Base-by-base conservation (phyloP, 1,284 basidiomycete genomes). In the Melampsora americana region DNA sequence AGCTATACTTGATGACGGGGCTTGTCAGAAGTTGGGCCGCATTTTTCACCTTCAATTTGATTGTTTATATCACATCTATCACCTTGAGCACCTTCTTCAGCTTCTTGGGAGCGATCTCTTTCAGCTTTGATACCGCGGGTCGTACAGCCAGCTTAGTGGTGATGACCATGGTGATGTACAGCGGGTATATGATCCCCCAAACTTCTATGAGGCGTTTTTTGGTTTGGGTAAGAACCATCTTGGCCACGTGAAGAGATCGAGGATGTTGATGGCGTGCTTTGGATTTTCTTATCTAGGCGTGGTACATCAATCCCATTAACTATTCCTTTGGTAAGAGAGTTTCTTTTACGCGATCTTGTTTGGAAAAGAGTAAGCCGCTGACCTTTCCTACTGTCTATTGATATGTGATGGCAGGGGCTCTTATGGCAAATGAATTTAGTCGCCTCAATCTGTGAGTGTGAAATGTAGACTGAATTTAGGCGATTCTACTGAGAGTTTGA, bases 251-350 rank as follows among this genome's bases (percentile, higher is more conserved):
- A 56, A 56, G 28, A n/a, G 23, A 23, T 23, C 5, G 53, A 23
- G 14, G 28, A 53, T 28, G 89, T 9, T 86, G 86, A 78, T n/a
- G n/a, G n/a, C 85, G 87, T 77, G 93, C 94, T 92, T 90, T 92
- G 82, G 85, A 90, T 66, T 95, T 92, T 92, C 82, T 93, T 23
- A 92, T 91, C 85, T 93, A 92, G 92, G 88, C 92, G 61, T 82
- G 78, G 79, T 68, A 73, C 78, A 83, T 92, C 78, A 77, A 79
- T 69, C 81, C 82, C 11, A 81, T 92, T 61, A 84, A 88, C 18
- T 95, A 92, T 84, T 90, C 39, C 14, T 62, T 46, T 5, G 28
- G 53, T n/a, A 23, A n/a, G 53, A 4, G 53, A 44, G 11, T 44
- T 44, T 44, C 53, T 56, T 23, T 23, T 20, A 5, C 5, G 89